Evolutionary conservation across 2,329 filamentous ascomycete genomes (phyloP).

Genomic region (Fusarium coffeatum): DNA sequence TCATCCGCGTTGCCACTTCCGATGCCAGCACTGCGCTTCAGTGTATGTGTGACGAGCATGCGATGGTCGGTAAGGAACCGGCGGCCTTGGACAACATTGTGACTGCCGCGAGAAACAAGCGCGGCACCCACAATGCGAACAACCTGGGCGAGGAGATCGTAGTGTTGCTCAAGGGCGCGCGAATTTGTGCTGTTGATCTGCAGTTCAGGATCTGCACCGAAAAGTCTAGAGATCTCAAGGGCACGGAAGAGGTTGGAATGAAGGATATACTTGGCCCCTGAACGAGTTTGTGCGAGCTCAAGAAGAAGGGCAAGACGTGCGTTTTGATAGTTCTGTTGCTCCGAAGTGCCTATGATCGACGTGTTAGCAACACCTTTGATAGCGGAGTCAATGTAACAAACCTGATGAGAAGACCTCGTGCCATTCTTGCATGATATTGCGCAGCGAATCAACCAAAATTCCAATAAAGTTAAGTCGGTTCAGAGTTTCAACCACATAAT

Average conservation of each 20-base stretch:
- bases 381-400: constrained; percentile 52
- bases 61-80: constrained; percentile 86
- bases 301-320: constrained; percentile 85
- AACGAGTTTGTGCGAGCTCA: constrained; percentile 82
- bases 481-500: constrained; percentile 81
- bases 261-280: constrained; percentile 87
- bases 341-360: constrained; percentile 50
- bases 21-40: constrained; percentile 89
- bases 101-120: constrained; percentile 81
- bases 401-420: constrained; percentile 66
- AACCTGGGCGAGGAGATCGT: constrained; percentile 82
- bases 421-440: constrained; percentile 79
- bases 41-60: constrained; percentile 84
- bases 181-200: constrained; percentile 80
- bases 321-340: constrained; percentile 67
- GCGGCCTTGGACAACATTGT: constrained; percentile 84
- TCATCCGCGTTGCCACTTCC: constrained; percentile 59
- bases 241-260: constrained; percentile 89
- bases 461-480: constrained; percentile 90
- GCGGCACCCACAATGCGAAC: constrained; percentile 85
- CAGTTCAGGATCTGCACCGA: constrained; percentile 90
- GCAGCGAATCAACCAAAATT: constrained; percentile 88
- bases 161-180: constrained; percentile 81
- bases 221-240: constrained; percentile 84
- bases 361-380: constrained; percentile 23